A percentile compares a stretch with the other conserved stretches of the same genome.
Conservation (phyloP, 768 basidiomycete genomes). For the Cystobasidium ongulense region DNA sequence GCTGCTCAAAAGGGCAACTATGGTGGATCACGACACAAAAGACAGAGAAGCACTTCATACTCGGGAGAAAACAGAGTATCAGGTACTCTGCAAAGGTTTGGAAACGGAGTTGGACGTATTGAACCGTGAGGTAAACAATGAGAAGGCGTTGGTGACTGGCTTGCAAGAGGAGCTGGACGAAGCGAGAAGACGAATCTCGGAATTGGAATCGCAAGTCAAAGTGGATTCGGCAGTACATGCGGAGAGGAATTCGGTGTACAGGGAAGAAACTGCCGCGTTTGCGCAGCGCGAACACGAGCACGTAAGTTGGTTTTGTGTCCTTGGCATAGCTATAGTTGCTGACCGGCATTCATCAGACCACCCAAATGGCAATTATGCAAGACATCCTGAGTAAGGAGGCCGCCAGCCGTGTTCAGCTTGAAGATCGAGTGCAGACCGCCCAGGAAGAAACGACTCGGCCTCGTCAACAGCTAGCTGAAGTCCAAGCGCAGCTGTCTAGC, state of each 20-base stretch:
- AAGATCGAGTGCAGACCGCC: not conserved
- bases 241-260: not conserved
- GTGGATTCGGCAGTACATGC: not conserved
- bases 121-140: not conserved
- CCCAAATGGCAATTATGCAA: not conserved
- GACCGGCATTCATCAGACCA: not conserved
- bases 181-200: not conserved
- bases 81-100: too few relatives aligned
- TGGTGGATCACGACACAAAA: too few relatives aligned
- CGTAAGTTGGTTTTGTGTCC: not conserved
- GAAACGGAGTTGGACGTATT: too few relatives aligned
- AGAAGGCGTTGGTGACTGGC: not conserved
- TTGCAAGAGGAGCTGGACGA: not conserved
- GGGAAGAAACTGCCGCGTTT: not conserved
- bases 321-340: not conserved
- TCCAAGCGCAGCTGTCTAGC: not conserved
- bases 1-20: too few relatives aligned
- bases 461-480: not conserved
- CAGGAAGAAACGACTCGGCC: not conserved
- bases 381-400: not conserved
- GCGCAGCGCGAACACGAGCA: not conserved
- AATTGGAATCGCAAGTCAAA: not conserved
- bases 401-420: not conserved
- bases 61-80: too few relatives aligned
- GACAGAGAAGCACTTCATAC: too few relatives aligned